Evolutionary conservation across 2,329 filamentous ascomycete genomes (phyloP), one percentile per base, ranked within the genome.

Genomic region (Colletotrichum sp.): DNA sequence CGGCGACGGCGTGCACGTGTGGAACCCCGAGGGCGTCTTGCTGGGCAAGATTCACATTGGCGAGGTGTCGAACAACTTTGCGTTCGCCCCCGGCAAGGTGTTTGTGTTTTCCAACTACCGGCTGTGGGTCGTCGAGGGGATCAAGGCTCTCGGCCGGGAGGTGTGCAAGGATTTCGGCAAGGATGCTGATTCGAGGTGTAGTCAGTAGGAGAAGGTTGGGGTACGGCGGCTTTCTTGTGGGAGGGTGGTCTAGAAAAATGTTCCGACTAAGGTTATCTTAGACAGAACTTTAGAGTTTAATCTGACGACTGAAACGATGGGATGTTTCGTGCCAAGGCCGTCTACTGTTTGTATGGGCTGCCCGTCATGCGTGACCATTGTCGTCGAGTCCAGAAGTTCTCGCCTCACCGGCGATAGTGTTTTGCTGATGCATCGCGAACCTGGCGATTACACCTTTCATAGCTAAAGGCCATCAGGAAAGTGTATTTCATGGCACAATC

Each of bases 1-100:
- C 67, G 86, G 86, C 5, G 87, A 89, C 72, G 87, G 87, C 12
- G 79, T 89, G 13, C 84, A 86, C 61, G 81, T 89, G 2, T 89
- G 86, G 86, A 86, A 85, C 18, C 76, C 84, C 1, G 82, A 82
- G 0, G 87, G 87, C 2, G 81, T 83, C 5, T 78, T 89, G 2
- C 81, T 90, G 12, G 87, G 87, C 11, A 84, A 84, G 62, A 85
- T 87, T 6, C 51, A 85, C 2, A 78, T 86, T 0, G 80, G 82
- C 1, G 86, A 84, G 0, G 84, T 84, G 1, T 81, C 83, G 5
- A 83, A 86, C 0, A 88, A 88, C 73, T 89, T 89, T 70, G 86
- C 84, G 31, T 89, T 89, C 68, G 86, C 86, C 0, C 80, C 77
- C 13, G 76, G 83, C 16, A 81, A 84, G 74, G 76, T 89, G 38